A percentile compares a stretch with the other conserved stretches of the same genome.
Evolutionary conservation across 1,139 yeast genomes (phyloP).

Genomic region (Diutina neorugosa): DNA sequence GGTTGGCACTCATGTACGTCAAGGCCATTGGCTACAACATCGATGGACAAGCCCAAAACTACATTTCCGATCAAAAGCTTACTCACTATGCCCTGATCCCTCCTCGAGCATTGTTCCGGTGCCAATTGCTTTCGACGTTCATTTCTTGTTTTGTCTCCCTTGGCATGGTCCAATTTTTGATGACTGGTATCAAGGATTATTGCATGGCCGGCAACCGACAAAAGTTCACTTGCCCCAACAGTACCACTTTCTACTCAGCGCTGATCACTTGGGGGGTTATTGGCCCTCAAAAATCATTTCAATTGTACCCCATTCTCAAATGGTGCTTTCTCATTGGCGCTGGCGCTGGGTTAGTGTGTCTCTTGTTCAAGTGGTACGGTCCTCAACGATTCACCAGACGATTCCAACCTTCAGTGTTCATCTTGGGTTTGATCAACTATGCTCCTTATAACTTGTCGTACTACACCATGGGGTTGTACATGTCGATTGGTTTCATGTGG

Average conservation of each 20-base stretch:
- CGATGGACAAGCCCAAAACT: conserved; percentile 50
- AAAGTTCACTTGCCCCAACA: conserved; percentile 36
- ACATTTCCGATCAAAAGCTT: conserved; percentile 42
- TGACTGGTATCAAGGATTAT: conserved; percentile 28
- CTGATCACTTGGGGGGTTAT: conserved; percentile 54
- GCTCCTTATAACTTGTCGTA: conserved; percentile 49
- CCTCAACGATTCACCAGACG: conserved; percentile 11
- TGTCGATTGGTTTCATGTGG: conserved; percentile 40
- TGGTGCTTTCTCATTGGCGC: conserved; percentile 47
- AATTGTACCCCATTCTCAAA: conserved; percentile 19
- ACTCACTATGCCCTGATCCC: conserved; percentile 52
- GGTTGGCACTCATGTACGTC: conserved; percentile 44
- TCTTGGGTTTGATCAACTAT: conserved; percentile 33
- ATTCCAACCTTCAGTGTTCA: conserved; percentile 36
- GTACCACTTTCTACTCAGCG: conserved; percentile 36
- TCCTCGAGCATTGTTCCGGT: conserved; percentile 49
- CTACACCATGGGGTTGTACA: conserved; percentile 37
- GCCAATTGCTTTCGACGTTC: conserved; percentile 36
- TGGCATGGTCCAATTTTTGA: conserved; percentile 40
- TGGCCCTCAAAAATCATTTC: conserved; percentile 35
- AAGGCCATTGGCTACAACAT: conserved; percentile 50
- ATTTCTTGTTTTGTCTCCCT: conserved; percentile 35
- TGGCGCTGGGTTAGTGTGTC: conserved; percentile 55
- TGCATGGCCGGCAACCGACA: conserved; percentile 31
- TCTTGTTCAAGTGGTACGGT: conserved; percentile 19